phyloP scores from a whole-genome alignment of 2,329 filamentous ascomycete genomes.

The Talaromyces rugulosus region DNA sequence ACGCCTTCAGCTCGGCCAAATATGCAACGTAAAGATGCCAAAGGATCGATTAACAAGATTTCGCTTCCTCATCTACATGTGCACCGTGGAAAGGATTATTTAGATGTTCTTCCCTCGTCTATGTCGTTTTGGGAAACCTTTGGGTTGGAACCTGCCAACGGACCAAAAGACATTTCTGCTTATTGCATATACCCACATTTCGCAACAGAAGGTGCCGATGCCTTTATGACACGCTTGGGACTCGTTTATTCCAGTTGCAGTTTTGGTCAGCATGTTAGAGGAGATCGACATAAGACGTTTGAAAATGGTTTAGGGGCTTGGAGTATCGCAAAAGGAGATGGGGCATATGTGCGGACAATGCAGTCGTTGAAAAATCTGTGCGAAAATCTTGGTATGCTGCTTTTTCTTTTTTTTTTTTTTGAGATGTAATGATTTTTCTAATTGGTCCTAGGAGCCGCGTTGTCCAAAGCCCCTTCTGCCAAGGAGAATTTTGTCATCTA shows the following conservation, averaged over 20 bases:
- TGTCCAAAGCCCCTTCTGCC: constrained; percentile 29
- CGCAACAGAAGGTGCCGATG: constrained; percentile 43
- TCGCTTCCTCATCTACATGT: constrained; percentile 51
- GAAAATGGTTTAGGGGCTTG: constrained; percentile 36
- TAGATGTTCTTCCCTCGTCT: constrained; percentile 55
- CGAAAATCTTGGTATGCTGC: constrained; percentile 32
- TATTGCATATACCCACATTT: constrained; percentile 54
- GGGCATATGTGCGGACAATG: constrained; percentile 31
- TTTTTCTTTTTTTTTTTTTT: not conserved
- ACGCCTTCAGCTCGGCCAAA: constrained; percentile 16
- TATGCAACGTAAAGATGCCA: constrained; percentile 24
- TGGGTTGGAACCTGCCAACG: constrained; percentile 53
- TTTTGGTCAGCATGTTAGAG: constrained; percentile 49
- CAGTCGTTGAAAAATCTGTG: constrained; percentile 30
- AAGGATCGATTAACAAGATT: constrained; percentile 40
- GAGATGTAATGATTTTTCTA: not conserved
- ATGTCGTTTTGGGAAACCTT: constrained; percentile 60
- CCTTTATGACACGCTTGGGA: constrained; percentile 51
- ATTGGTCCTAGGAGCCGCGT: constrained; percentile 28
- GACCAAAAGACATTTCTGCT: constrained; percentile 53
- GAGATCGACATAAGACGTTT: constrained; percentile 37
- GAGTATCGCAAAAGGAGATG: constrained; percentile 23
- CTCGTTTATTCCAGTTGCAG: constrained; percentile 55
- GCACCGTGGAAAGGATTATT: constrained; percentile 48
- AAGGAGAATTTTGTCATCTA: constrained; percentile 52